Evolutionary conservation across 2,329 filamentous ascomycete genomes (phyloP), one percentile per base, ranked within the genome.

Genomic region (Penicillium sp.): DNA sequence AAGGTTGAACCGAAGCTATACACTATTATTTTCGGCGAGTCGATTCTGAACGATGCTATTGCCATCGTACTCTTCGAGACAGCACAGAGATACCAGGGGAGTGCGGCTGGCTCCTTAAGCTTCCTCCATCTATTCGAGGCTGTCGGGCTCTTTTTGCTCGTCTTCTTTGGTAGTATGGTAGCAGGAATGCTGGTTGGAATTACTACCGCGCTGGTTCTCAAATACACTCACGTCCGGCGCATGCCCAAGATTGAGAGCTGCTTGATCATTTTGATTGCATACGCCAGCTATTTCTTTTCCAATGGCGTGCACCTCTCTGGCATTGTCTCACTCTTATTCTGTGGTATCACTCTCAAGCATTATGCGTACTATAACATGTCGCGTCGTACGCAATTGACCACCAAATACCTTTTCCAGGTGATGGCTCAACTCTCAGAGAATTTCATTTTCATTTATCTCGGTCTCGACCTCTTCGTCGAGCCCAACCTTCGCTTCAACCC

Each of bases 311-410:
- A 93, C 72, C 90, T 97, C 84, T 99, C 94, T 64, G 94, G 92
- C 63, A 99, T 99, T 67, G 94, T 99, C 62, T 96, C 94, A 23
- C 72, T 99, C 55, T 81, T 99, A 1, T 99, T 99, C 79, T 99
- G 94, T 73, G 94, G 94, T 51, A 99, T 99, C 64, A 97, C 94
- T 10, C 80, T 99, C 60, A 99, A 99, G 75, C 94, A 99, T 72
- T 99, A 99, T 69, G 94, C 94, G 59, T 99, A 99, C 77, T 97
- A 97, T 81, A 99, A 99, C 78, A 99, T 99, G 94, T 99, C 94
- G 29, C 87, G 94, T 45, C 87, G 94, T 58, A 97, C 94, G 1
- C 94, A 99, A 72, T 86, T 99, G 59, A 96, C 94, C 14, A 99
- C 94, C 48, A 99, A 99, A 73, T 99, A 96, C 75, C 83, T 97